Percentiles rank a stretch among this genome's conserved stretches.
These are phyloP conservation scores for Clavaria fumosa DNA, from an alignment of 768 basidiomycete genomes.

Conservation along the genomic window DNA sequence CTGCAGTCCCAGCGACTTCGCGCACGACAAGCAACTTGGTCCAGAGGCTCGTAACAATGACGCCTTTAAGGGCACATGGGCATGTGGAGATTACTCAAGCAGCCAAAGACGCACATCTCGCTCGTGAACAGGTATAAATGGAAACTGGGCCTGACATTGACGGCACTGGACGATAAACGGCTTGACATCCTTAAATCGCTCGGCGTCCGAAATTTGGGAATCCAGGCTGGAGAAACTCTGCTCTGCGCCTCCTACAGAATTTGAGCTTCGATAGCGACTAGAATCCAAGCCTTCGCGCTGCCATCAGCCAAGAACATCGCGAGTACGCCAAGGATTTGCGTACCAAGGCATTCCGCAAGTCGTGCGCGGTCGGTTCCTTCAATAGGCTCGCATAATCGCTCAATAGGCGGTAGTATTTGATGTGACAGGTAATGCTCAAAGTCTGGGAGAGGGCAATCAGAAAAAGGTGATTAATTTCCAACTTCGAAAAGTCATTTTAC, in stretches of 20 bases:
- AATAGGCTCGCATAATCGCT: constrained; percentile 90
- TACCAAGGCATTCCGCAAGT: constrained; percentile 90
- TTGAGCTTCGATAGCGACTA: constrained; percentile 32
- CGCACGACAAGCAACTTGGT: constrained; percentile 55
- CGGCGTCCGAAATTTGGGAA: constrained; percentile 75
- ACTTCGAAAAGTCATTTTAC: constrained; percentile 22
- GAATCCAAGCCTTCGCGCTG: constrained; percentile 38
- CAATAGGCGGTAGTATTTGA: constrained; percentile 88
- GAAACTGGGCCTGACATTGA: constrained; percentile 43
- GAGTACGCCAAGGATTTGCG: constrained; percentile 1
- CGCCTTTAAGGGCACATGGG: constrained; percentile 32
- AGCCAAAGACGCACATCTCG: constrained; percentile 30
- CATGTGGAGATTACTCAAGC: no score
- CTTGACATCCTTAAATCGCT: constrained; percentile 67
- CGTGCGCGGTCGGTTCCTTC: constrained; percentile 88
- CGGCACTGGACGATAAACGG: constrained; percentile 68
- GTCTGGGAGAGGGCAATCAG: constrained; percentile 32
- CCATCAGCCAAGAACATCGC: not conserved
- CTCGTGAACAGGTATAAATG: constrained; percentile 45
- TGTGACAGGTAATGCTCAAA: constrained; percentile 83
- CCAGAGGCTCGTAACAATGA: constrained; percentile 53
- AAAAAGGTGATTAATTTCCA: no score
- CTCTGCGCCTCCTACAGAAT: constrained; percentile 35
- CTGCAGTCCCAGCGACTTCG: constrained; percentile 30
- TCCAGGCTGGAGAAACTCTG: constrained; percentile 66